These are phyloP conservation scores for Paecilomyces dactylethromorphus DNA, from an alignment of 2,329 filamentous ascomycete genomes.

Conservation along the genomic window DNA sequence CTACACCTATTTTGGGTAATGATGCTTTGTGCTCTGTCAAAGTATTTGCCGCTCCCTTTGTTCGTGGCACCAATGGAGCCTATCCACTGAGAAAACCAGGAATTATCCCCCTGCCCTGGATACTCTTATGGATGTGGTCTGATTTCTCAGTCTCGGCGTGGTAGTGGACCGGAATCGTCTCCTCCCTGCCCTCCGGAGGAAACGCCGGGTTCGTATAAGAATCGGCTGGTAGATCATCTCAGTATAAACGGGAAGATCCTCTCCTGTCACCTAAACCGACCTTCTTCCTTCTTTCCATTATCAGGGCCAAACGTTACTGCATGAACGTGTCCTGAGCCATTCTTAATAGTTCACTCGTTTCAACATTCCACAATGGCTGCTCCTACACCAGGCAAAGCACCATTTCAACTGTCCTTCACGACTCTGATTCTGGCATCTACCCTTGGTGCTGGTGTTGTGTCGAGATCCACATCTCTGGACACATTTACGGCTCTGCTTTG, in stretches of 20 bases:
- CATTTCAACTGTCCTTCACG: conserved; percentile 8
- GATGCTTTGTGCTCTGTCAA: background rate
- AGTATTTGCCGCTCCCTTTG: background rate
- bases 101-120: background rate
- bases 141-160: background rate
- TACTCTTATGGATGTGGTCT: background rate
- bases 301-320: background rate
- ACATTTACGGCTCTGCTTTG: conserved; percentile 6
- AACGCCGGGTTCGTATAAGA: background rate
- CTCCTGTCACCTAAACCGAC: background rate
- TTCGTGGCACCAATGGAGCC: background rate
- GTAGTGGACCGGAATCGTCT: background rate
- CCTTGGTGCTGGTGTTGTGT: conserved; percentile 6
- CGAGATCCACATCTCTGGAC: conserved; percentile 5
- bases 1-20: background rate
- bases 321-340: background rate
- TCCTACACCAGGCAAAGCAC: conserved; percentile 1
- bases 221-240: background rate
- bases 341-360: background rate
- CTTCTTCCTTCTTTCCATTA: background rate
- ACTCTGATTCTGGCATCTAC: conserved; percentile 9
- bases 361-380: conserved; percentile 3
- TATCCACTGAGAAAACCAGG: background rate
- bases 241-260: background rate
- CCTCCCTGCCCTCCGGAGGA: background rate